These are phyloP conservation scores for Daldinia concentrica DNA, from an alignment of 495 filamentous ascomycete genomes.

Conservation along the genomic window DNA sequence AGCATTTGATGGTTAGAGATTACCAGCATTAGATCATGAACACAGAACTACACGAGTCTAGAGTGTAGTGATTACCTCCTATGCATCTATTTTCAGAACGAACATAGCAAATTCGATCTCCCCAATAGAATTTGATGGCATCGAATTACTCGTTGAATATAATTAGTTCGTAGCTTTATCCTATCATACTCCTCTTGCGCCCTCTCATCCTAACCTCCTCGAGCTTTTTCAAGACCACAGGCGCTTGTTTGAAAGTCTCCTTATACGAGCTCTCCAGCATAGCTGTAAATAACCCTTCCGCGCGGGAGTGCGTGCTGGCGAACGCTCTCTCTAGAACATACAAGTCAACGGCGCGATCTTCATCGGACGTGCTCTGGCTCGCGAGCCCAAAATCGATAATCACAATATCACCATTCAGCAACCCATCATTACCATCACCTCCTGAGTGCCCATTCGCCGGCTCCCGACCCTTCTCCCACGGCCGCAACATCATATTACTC, in stretches of 20 bases:
- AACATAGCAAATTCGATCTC: neutral
- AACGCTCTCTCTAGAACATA: constrained; percentile 98
- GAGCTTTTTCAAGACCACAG: constrained; percentile 69
- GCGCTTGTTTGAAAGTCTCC: constrained; percentile 60
- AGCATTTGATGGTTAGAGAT: constrained; percentile 28
- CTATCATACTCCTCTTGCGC: constrained; percentile 97
- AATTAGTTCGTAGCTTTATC: constrained; percentile 54
- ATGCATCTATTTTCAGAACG: neutral
- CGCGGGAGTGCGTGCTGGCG: constrained; percentile 89
- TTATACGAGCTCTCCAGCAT: constrained; percentile 64
- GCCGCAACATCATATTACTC: constrained; percentile 91
- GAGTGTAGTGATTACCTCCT: constrained; percentile 23
- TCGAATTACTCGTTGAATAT: too few relatives aligned
- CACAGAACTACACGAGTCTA: constrained; percentile 21
- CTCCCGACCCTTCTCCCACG: constrained; percentile 40
- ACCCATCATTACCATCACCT: constrained; percentile 31
- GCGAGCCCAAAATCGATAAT: constrained; percentile 97
- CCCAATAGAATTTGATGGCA: neutral
- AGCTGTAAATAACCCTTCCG: constrained; percentile 76
- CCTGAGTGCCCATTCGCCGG: constrained; percentile 22
- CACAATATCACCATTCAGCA: constrained; percentile 77
- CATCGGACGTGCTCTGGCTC: constrained; percentile 80
- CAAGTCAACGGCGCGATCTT: constrained; percentile 94
- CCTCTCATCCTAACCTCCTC: constrained; percentile 96
- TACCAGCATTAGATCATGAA: constrained; percentile 35